Evolutionary conservation across 1,284 basidiomycete species (phyloP), one percentile per base, ranked within the genome.

Genomic region (Boletus sp.): DNA sequence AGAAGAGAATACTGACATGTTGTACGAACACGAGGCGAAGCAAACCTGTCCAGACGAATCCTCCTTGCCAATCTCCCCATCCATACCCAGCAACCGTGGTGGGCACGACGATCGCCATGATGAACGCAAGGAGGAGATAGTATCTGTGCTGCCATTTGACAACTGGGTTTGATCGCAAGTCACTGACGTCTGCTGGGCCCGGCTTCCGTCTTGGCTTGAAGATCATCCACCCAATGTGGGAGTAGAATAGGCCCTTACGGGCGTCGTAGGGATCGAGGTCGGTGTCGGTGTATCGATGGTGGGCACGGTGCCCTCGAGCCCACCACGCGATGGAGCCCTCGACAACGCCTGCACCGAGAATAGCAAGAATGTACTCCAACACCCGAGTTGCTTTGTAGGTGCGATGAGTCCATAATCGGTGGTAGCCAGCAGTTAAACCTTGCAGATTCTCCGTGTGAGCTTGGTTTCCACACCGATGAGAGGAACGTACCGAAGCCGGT

Each of bases 201-300:
- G 91, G 93, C 76, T 84, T 90, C 64, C 89, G 83, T 61, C 93
- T 86, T 50, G 93, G 91, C 81, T 94, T 94, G 77, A 95, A 72
- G 64, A 96, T 73, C 90, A 95, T 94, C 93, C 94, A 96, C 56
- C 93, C 93, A 55, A 95, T 79, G 71, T 95, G 94, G 3, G 90
- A 86, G 78, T 84, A 88, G 69, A 80, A 81, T 68, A 90, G 82
- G 23, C 94, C 94, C 70, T 88, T 86, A 76, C 93, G 89, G 5
- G 94, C 92, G 63, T 90, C 90, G 81, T 95, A 96, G 0, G 93
- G 94, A 79, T 95, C 93, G 64, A 96, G 88, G 60, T 94, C 90
- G 68, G 94, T 95, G 80, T 96, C 94, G 71, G 93, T 95, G 81
- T 95, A 95, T 58, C 93, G 85, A 76, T 95, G 93, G 78, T 95